Percentiles rank a stretch among this genome's conserved stretches.
phyloP scores from a whole-genome alignment of 2,329 filamentous ascomycete species.

The Penicillium glabrum region DNA sequence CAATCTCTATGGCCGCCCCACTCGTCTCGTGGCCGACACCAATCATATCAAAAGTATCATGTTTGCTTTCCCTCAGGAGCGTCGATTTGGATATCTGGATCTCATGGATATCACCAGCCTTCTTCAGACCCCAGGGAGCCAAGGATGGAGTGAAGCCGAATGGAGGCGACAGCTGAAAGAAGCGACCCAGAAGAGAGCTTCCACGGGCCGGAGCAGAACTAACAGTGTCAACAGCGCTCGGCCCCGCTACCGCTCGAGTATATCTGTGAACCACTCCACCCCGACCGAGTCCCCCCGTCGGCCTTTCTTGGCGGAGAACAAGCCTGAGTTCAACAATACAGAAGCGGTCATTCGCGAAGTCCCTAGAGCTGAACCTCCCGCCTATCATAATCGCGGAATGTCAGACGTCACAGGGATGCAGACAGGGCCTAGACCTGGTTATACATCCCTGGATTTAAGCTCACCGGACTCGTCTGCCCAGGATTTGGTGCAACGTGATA shows the following conservation, averaged over 20 bases:
- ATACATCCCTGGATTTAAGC: constrained; percentile 19
- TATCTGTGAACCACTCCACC: constrained; percentile 34
- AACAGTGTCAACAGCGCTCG: constrained; percentile 60
- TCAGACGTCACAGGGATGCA: constrained; percentile 34
- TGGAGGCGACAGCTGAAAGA: constrained; percentile 92
- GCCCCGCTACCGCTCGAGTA: constrained; percentile 37
- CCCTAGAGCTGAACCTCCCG: constrained; percentile 22
- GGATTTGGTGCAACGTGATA: constrained; percentile 27
- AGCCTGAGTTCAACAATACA: constrained; percentile 31
- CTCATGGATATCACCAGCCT: constrained; percentile 78
- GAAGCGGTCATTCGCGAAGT: constrained; percentile 35
- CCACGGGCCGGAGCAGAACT: constrained; percentile 40
- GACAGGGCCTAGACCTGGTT: constrained; percentile 14
- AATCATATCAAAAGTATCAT: constrained; percentile 87
- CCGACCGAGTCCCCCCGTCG: constrained; percentile 31
- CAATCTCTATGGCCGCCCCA: constrained; percentile 84
- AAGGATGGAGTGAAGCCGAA: constrained; percentile 77
- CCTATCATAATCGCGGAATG: constrained; percentile 30
- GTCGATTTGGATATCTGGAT: constrained; percentile 87
- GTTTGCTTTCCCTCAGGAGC: constrained; percentile 94
- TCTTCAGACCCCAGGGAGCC: constrained; percentile 75
- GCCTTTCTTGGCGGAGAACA: constrained; percentile 17
- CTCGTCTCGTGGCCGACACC: constrained; percentile 80
- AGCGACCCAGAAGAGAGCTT: constrained; percentile 62
- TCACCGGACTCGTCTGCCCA: constrained; percentile 41